phyloP scores from a whole-genome alignment of 2,329 filamentous ascomycete genomes.

The Lecanoromycetidae sp. region DNA sequence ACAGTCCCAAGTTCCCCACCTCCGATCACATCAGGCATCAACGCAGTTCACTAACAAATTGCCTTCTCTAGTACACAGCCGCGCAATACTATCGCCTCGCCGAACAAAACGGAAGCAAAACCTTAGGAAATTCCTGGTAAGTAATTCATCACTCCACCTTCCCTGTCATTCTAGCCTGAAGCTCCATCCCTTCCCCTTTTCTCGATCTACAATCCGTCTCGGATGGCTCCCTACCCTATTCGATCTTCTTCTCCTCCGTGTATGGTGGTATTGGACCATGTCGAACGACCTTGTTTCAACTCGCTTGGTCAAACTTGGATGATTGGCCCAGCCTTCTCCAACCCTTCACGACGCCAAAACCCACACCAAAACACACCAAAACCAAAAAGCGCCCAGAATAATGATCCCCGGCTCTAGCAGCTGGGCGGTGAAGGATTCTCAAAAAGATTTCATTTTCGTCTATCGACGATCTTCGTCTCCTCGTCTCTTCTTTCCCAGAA shows the following conservation, averaged over 20 bases:
- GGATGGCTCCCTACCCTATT: not conserved
- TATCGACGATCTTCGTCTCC: too few species aligned
- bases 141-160: constrained; percentile 28
- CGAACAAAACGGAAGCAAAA: constrained; percentile 79
- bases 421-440: too few species aligned
- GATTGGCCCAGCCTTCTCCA: constrained; percentile 9
- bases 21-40: constrained; percentile 28
- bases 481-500: too few species aligned
- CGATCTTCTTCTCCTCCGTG: not conserved
- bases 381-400: not conserved
- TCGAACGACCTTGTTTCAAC: not conserved
- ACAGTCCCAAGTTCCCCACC: constrained; percentile 1
- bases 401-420: too few species aligned
- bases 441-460: too few species aligned
- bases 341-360: too few species aligned
- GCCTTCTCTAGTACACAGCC: constrained; percentile 30
- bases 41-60: constrained; percentile 19
- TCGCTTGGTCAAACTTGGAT: not conserved
- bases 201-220: not conserved
- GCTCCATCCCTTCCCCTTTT: not conserved
- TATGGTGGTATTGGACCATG: not conserved
- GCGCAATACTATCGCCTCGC: constrained; percentile 88
- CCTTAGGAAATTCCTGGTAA: constrained; percentile 88
- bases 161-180: constrained; percentile 9
- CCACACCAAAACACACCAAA: not conserved